Evolutionary conservation across 2,329 filamentous ascomycete genomes (phyloP).

Genomic region (Verticillium zaregamsianum): DNA sequence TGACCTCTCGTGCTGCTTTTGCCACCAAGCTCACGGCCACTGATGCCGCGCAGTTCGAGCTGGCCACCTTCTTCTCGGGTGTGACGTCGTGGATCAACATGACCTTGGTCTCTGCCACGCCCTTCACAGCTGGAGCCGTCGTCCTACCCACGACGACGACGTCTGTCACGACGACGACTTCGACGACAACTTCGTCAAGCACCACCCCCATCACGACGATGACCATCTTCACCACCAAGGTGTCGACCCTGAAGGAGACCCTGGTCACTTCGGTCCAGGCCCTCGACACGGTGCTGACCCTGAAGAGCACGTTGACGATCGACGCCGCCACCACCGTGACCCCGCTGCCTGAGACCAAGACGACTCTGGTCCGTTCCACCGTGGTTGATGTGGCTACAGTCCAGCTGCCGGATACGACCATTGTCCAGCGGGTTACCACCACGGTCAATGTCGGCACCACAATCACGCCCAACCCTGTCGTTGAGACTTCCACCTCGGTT

Average conservation of each 20-base stretch:
- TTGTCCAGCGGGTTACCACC: slow-evolving; percentile 21
- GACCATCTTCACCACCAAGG: slow-evolving; percentile 15
- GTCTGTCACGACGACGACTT: slow-evolving; percentile 18
- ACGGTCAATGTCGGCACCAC: slow-evolving; percentile 25
- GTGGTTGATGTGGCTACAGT: not conserved
- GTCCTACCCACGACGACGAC: slow-evolving; percentile 11
- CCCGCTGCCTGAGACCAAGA: not conserved
- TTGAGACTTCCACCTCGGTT: slow-evolving; percentile 11
- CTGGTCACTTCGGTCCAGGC: slow-evolving; percentile 9
- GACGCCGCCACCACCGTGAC: slow-evolving; percentile 7
- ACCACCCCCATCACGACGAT: not conserved
- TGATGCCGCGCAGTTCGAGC: slow-evolving; percentile 31
- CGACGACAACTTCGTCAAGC: slow-evolving; percentile 6
- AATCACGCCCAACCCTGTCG: slow-evolving; percentile 21
- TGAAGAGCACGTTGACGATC: slow-evolving; percentile 3
- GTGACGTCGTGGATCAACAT: slow-evolving; percentile 37
- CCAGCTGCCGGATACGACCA: slow-evolving; percentile 12
- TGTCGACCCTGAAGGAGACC: slow-evolving; percentile 16
- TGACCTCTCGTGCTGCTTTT: slow-evolving; percentile 33
- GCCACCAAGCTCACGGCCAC: slow-evolving; percentile 25
- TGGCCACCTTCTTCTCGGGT: slow-evolving; percentile 31
- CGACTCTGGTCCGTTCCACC: not conserved
- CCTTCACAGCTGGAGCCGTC: slow-evolving; percentile 24
- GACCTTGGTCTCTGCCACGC: slow-evolving; percentile 28
- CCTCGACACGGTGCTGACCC: not conserved